phyloP scores from a whole-genome alignment of 2,329 filamentous ascomycete genomes.

The Claviceps spartinae region DNA sequence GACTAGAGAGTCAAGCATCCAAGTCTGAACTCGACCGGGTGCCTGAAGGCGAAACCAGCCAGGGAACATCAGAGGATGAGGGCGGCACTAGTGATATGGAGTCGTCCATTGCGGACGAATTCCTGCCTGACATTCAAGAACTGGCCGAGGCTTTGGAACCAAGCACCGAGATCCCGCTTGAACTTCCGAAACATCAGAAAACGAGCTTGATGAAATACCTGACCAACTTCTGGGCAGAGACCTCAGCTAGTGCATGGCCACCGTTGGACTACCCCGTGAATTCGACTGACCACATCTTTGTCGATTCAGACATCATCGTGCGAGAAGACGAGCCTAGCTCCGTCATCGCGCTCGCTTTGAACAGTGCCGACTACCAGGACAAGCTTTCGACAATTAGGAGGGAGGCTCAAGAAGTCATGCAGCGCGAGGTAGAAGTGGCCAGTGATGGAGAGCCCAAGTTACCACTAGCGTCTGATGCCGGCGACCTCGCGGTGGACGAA shows the following conservation, averaged over 20 bases:
- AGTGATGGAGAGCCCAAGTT: constrained; percentile 17
- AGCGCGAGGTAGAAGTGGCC: constrained; percentile 21
- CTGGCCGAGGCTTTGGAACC: constrained; percentile 49
- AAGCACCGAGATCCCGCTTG: constrained; percentile 47
- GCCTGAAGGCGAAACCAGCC: constrained; percentile 20
- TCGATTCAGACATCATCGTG: constrained; percentile 92
- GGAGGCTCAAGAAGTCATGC: constrained; percentile 30
- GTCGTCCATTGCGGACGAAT: constrained; percentile 53
- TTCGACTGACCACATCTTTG: constrained; percentile 84
- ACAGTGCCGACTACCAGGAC: constrained; percentile 70
- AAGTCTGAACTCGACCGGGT: constrained; percentile 18
- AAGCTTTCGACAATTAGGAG: constrained; percentile 59
- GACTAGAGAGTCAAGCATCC: constrained; percentile 11
- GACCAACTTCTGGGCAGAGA: constrained; percentile 95
- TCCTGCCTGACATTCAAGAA: constrained; percentile 48
- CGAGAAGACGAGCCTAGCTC: constrained; percentile 96
- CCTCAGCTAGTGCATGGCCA: constrained; percentile 89
- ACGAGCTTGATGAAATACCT: constrained; percentile 89
- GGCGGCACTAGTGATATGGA: constrained; percentile 59
- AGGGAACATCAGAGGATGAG: constrained; percentile 57
- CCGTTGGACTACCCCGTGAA: constrained; percentile 84
- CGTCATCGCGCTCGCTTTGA: constrained; percentile 82
- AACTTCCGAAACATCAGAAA: constrained; percentile 85
- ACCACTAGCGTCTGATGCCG: constrained; percentile 21
- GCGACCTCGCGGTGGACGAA: constrained; percentile 38